Evolutionary conservation across 768 basidiomycete species (phyloP).

Genomic region (Russula earlei): DNA sequence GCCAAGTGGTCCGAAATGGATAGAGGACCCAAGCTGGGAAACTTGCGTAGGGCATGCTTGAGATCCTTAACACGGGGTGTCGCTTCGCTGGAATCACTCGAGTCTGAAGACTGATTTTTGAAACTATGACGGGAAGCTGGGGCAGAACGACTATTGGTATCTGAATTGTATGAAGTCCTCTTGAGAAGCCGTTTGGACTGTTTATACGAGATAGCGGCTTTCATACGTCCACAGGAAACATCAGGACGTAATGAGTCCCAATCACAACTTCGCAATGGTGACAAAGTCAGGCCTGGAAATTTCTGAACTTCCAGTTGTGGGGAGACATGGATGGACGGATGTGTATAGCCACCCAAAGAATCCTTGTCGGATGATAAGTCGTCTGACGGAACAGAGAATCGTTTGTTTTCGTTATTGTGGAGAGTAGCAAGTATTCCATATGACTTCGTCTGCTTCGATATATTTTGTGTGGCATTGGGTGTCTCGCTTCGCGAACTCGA

Average conservation of each 20-base stretch:
- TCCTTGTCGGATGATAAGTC: constrained; percentile 3
- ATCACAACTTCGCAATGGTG: not conserved
- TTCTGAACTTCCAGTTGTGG: not conserved
- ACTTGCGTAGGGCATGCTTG: not conserved
- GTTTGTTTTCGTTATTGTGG: constrained; percentile 2
- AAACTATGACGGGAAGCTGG: not conserved
- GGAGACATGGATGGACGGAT: not conserved
- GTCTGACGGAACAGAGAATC: not conserved
- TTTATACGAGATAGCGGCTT: not conserved
- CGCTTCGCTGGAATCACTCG: not conserved
- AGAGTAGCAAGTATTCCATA: not conserved
- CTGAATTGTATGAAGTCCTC: not conserved
- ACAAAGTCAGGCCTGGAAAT: not conserved
- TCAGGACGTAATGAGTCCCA: not conserved
- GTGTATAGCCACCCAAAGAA: not conserved
- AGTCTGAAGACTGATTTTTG: not conserved
- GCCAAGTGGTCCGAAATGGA: not conserved
- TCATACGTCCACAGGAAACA: not conserved
- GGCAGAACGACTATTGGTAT: not conserved
- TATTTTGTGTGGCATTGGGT: not conserved
- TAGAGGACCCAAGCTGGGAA: constrained; percentile 2
- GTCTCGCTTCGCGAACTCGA: not conserved
- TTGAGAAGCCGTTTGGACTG: not conserved
- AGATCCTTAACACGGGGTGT: constrained; percentile 10
- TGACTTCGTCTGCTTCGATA: not conserved